Evolutionary conservation across 2,329 filamentous ascomycete genomes (phyloP).

Genomic region (Fusarium globosum): DNA sequence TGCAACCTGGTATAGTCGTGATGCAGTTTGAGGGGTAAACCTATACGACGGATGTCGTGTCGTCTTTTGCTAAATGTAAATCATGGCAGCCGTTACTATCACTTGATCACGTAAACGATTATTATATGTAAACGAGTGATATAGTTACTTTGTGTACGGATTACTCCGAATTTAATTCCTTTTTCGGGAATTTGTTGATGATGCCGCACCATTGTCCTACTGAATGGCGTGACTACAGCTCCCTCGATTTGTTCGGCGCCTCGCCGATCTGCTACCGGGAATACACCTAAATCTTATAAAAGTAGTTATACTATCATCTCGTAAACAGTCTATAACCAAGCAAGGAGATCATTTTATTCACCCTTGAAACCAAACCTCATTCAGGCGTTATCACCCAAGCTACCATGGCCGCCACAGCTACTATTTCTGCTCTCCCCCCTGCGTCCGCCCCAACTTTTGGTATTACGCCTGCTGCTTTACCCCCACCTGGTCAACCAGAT

Average conservation of each 20-base stretch:
- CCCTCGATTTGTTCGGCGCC: too few species aligned
- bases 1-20: neutral
- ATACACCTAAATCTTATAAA: neutral
- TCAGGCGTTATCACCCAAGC: neutral
- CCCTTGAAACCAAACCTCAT: neutral
- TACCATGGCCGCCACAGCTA: neutral
- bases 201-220: accelerated
- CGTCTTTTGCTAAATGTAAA: neutral
- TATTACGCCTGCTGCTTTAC: neutral
- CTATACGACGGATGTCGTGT: too few species aligned
- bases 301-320: too few species aligned
- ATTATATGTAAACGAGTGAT: neutral
- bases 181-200: neutral
- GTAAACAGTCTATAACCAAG: neutral
- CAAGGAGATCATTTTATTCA: neutral
- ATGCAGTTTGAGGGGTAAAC: neutral
- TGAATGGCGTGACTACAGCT: neutral
- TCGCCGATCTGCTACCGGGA: neutral
- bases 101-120: neutral
- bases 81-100: neutral
- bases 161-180: too few species aligned
- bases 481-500: neutral
- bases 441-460: neutral
- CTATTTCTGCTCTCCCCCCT: neutral
- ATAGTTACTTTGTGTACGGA: too few species aligned